A percentile compares a stretch with the other conserved stretches of the same genome.
These are phyloP conservation scores for Aeschynomene evenia DNA, from an alignment of 306 rosid species.

Conservation along the genomic window DNA sequence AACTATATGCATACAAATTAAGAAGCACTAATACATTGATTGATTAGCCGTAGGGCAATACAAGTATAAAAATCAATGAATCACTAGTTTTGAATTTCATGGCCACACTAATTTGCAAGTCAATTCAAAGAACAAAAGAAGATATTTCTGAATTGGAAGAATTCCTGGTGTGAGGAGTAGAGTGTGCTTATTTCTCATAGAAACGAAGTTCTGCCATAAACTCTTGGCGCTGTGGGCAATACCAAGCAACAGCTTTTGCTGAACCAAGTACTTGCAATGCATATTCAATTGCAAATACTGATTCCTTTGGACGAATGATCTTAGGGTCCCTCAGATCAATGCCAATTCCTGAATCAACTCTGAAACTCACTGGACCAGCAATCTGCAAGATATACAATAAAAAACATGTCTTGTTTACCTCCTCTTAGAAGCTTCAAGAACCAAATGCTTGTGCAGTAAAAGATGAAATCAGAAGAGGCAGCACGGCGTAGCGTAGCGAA, in stretches of 20 bases:
- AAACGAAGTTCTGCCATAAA: slow-evolving; percentile 94
- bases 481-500: not conserved
- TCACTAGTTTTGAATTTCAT: slow-evolving; percentile 15
- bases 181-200: slow-evolving; percentile 59
- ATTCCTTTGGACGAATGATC: slow-evolving; percentile 47
- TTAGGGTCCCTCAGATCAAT: slow-evolving; percentile 56
- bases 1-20: not conserved
- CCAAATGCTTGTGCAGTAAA: not conserved
- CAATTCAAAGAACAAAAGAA: slow-evolving; percentile 20
- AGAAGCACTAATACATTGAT: slow-evolving; percentile 13
- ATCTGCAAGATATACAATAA: slow-evolving; percentile 51
- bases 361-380: slow-evolving; percentile 78
- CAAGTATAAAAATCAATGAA: slow-evolving; percentile 1
- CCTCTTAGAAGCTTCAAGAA: not conserved
- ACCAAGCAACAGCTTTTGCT: slow-evolving; percentile 97
- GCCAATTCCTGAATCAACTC: slow-evolving; percentile 73
- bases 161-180: not conserved
- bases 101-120: slow-evolving; percentile 4
- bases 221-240: slow-evolving; percentile 77
- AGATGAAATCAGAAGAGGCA: not conserved
- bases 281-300: slow-evolving; percentile 76
- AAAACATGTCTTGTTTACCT: not conserved
- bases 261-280: slow-evolving; percentile 86
- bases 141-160: not conserved
- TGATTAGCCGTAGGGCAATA: not conserved